phyloP scores from a whole-genome alignment of 2,329 filamentous ascomycete genomes.

The Xylaria sp. region DNA sequence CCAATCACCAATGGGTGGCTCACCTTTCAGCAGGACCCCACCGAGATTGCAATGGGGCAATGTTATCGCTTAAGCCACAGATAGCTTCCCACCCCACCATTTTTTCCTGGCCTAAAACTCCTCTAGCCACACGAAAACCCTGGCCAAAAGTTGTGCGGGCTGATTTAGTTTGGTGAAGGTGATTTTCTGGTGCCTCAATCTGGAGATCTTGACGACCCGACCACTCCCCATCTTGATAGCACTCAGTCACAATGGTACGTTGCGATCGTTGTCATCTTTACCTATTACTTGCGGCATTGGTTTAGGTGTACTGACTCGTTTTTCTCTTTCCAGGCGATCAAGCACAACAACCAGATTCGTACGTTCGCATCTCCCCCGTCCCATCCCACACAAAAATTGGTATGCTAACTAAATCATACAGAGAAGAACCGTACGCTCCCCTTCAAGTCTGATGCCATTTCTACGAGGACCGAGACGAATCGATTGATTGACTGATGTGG shows the following conservation, averaged over 20 bases:
- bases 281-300: conserved; percentile 30
- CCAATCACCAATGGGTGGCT: too few relatives aligned
- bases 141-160: conserved; percentile 52
- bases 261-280: conserved; percentile 22
- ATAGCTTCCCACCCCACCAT: not conserved
- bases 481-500: conserved; percentile 22
- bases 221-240: conserved; percentile 61
- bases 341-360: conserved; percentile 97
- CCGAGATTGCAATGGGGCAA: not conserved
- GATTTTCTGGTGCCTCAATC: conserved; percentile 53
- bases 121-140: conserved; percentile 56
- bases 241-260: conserved; percentile 60
- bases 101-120: conserved; percentile 43
- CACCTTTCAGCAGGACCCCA: not conserved
- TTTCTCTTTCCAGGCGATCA: conserved; percentile 82
- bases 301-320: conserved; percentile 44
- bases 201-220: conserved; percentile 53
- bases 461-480: conserved; percentile 18
- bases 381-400: not conserved
- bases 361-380: conserved; percentile 19
- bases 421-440: conserved; percentile 83
- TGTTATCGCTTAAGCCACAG: not conserved
- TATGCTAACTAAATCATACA: conserved; percentile 27
- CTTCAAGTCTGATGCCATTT: conserved; percentile 33
- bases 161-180: conserved; percentile 30